Base-by-base conservation (phyloP, 2,329 filamentous ascomycete genomes). In the Fusarium nelsonii region DNA sequence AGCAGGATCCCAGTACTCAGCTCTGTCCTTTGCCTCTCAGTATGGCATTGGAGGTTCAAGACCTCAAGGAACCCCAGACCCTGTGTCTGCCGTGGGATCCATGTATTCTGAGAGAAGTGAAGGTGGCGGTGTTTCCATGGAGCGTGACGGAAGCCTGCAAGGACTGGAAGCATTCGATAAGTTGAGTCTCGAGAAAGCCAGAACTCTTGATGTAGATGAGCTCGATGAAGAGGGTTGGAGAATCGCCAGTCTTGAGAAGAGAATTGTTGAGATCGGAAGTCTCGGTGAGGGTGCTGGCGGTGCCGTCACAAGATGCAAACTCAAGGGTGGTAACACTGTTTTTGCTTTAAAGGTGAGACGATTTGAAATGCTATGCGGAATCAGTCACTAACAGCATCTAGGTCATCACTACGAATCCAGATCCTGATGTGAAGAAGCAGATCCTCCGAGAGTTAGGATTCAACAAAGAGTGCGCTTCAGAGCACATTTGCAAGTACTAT, bases 371-470 rank as follows among this genome's bases (percentile, higher is more conserved):
- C 63, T 67, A n/a, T 8, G 4, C n/a, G 12, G 14, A 23, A 33
- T 37, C 20, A 12, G n/a, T 69, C 36, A 50, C 69, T 74, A 64
- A 71, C 58, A 33, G n/a, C 10, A 18, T 26, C 4, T 67, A 97
- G 95, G 92, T 99, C 76, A 99, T 99, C 78, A 99, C 96, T 4
- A 97, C 96, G 34, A 97, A 98, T 78, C 96, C 96, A 3, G 96
- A 99, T 74, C 95, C 96, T 14, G 95, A 97, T 77, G 93, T 98
- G 65, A 98, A 97, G 85, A 97, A 97, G 79, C 96, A 99, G 81
- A 99, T 99, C 74, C 88, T 98, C 63, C 92, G 96, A 76, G 96
- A 99, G 79, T 85, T 99, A 54, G 93, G 92, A 66, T 99, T 98
- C 86, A 99, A 99, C 85, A 97, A 97, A 81, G 93, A 94, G 71